Percentiles rank a stretch among this genome's conserved stretches.
Conservation (phyloP, 371 early-diverging fungal species). For the Chytridiales sp. region DNA sequence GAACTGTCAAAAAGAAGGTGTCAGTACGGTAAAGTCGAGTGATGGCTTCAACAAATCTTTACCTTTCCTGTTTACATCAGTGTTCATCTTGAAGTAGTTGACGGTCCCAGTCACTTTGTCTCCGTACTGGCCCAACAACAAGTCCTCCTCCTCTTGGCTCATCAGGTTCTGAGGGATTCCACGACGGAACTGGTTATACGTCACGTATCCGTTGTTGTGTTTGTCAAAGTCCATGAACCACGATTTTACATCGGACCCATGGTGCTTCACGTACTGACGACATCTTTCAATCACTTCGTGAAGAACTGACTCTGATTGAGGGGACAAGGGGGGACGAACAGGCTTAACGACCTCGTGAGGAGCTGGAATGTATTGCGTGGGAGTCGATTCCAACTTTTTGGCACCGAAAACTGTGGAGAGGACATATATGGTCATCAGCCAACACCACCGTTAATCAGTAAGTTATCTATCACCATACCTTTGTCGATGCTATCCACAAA, state of each 20-base stretch:
- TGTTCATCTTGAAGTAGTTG: slow-evolving; percentile 57
- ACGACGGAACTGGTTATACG: slow-evolving; percentile 49
- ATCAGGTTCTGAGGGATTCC: slow-evolving; percentile 51
- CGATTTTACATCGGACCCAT: slow-evolving; percentile 53
- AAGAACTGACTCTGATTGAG: slow-evolving; percentile 30
- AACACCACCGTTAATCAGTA: not conserved
- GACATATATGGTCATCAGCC: not conserved
- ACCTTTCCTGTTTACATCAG: slow-evolving; percentile 53
- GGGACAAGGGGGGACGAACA: slow-evolving; percentile 40
- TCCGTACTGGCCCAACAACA: slow-evolving; percentile 42
- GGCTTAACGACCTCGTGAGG: slow-evolving; percentile 43
- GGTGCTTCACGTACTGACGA: slow-evolving; percentile 47
- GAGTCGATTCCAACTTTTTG: slow-evolving; percentile 42
- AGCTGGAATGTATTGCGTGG: slow-evolving; percentile 36
- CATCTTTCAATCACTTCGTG: slow-evolving; percentile 41
- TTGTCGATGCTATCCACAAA: slow-evolving; percentile 52
- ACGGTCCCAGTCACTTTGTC: slow-evolving; percentile 40
- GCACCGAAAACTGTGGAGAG: slow-evolving; percentile 45
- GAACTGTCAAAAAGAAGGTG: slow-evolving; percentile 7
- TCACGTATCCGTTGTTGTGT: slow-evolving; percentile 52
- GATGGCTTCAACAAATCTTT: not conserved
- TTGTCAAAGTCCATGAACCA: slow-evolving; percentile 59
- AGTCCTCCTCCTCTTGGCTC: slow-evolving; percentile 45
- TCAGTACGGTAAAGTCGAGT: not conserved
- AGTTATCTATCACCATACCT: slow-evolving; percentile 32